Conservation (phyloP, 345 rosid species). For the Noccaea bulbosa region DNA sequence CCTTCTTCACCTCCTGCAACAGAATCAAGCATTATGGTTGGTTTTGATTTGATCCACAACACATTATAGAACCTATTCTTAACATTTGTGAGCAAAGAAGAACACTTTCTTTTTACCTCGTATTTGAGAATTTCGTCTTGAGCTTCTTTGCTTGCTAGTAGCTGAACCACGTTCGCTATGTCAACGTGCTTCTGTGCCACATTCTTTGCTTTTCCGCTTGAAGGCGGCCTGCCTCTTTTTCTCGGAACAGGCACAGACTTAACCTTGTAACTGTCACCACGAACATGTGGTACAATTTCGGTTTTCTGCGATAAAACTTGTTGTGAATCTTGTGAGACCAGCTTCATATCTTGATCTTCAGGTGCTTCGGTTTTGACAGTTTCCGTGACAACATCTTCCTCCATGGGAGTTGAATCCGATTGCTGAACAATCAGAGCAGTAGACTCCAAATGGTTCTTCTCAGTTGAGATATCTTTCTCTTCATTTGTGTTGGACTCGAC, state of each 20-base stretch:
- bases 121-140: conserved; percentile 68
- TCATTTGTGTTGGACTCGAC: conserved; percentile 40
- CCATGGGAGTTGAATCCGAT: conserved; percentile 51
- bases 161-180: conserved; percentile 57
- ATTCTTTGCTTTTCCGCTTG: conserved; percentile 60
- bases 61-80: background rate
- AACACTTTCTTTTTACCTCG: conserved; percentile 57
- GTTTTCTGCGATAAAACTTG: conserved; percentile 56
- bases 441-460: conserved; percentile 50
- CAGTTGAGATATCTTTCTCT: conserved; percentile 40
- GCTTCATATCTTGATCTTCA: conserved; percentile 54
- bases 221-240: conserved; percentile 64
- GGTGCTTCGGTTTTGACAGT: conserved; percentile 53
- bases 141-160: conserved; percentile 68
- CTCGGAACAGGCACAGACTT: conserved; percentile 52
- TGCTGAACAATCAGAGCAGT: conserved; percentile 48
- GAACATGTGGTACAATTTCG: conserved; percentile 57
- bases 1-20: conserved; percentile 75
- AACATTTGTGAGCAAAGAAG: background rate
- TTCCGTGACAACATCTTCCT: conserved; percentile 41
- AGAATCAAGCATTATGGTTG: too few relatives aligned
- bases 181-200: conserved; percentile 57
- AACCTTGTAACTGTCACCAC: conserved; percentile 52
- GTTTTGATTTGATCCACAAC: background rate
- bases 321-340: conserved; percentile 51